phyloP scores from a whole-genome alignment of 352 stramenopile species.

The Globisporangium parvum region DNA sequence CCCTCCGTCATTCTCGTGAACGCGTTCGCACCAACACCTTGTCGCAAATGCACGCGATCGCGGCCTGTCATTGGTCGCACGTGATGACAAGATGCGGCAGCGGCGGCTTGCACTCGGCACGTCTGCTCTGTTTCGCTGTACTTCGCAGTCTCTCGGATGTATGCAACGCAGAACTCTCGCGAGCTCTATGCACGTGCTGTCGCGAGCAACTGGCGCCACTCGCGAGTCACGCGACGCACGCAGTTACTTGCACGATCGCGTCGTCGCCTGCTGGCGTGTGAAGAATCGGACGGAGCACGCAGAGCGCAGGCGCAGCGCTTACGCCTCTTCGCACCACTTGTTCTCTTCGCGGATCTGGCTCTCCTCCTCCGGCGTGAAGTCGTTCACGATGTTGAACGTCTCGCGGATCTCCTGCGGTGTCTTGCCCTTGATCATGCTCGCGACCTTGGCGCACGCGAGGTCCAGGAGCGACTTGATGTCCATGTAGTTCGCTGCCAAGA shows the following conservation, averaged over 20 bases:
- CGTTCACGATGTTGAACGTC: conserved; percentile 99
- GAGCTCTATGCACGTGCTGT: background rate
- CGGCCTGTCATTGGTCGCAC: too few species aligned
- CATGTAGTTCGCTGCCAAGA: conserved; percentile 99
- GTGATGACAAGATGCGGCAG: background rate
- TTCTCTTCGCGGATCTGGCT: conserved; percentile 99
- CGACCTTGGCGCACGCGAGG: conserved; percentile 88
- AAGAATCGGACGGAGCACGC: too few species aligned
- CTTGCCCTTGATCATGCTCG: conserved; percentile 95
- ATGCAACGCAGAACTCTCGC: too few species aligned
- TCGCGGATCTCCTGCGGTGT: conserved; percentile 99
- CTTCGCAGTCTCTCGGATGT: background rate
- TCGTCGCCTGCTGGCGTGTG: too few species aligned
- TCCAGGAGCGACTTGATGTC: conserved; percentile 97
- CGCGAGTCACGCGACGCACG: too few species aligned
- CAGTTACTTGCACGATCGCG: too few species aligned
- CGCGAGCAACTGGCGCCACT: too few species aligned
- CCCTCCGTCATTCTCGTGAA: too few species aligned
- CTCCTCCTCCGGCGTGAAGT: conserved; percentile 99
- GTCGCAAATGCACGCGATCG: too few species aligned
- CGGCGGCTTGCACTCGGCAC: background rate
- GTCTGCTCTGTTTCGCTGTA: background rate
- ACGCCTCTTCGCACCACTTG: conserved; percentile 99
- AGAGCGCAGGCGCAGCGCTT: too few species aligned
- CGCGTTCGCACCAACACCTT: too few species aligned